Evolutionary conservation across 2,329 filamentous ascomycete species (phyloP), one percentile per base, ranked within the genome.

Genomic region (Penicillium brevicompactum): DNA sequence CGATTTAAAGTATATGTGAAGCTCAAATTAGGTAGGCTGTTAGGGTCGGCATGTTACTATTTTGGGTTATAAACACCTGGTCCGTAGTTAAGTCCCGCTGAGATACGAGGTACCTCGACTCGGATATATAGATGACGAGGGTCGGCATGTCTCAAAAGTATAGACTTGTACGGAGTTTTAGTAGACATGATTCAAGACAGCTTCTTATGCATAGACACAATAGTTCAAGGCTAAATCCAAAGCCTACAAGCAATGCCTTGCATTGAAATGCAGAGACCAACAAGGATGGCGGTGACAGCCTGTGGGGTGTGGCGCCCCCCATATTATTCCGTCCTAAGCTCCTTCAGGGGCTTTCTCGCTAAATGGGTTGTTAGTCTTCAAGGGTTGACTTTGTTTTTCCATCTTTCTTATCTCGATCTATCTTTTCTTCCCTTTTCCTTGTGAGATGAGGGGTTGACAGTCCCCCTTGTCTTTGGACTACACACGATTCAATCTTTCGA

Each of bases 261-360:
- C 45, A 37, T 34, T 42, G 30, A 6, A 49, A 43, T 40, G 47
- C 47, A 41, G 47, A 41, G 43, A 22, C 30, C 46, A 51, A 42
- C 42, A 42, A 53, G 55, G 57, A 60, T 56, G 59, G 63, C 63
- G 63, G 63, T 66, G 63, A 65, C 62, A 59, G 55, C 34, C 42
- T 66, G 63, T 64, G 63, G 63, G 62, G 51, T 60, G 58, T 64
- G 56, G 59, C 62, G 62, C 58, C 56, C 61, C 61, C 63, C 57
- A 57, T 62, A 53, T 60, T 52, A 51, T 51, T 57, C 60, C 38
- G 38, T 41, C 63, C 61, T 59, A 62, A 60, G 61, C 61, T 67
- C 62, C 59, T 59, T 64, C 62, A 65, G 63, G 63, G 63, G 62
- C 61, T 65, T 37, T 41, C 60, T 64, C 63, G 63, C 63, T 66